Evolutionary conservation across 345 rosid species (phyloP), one percentile per base, ranked within the genome.

Genomic region (Dipteronia dyeriana): DNA sequence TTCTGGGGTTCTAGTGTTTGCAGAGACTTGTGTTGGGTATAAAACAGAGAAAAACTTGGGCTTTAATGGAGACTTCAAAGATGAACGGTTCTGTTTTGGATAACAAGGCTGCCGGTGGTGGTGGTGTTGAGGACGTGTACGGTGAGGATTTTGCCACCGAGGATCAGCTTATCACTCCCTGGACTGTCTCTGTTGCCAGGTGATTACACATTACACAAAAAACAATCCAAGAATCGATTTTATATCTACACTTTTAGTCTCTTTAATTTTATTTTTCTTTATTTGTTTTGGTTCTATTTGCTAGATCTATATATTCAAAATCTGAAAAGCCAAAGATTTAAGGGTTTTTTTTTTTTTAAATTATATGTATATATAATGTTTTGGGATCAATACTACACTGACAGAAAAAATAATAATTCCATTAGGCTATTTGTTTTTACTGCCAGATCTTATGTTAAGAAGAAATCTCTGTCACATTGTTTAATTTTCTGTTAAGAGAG

Each of bases 131-230:
- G 82, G 95, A 92, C 56, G 88, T 87, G 43, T 90, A 86, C 66
- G 97, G 97, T 82, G 97, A 91, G 82, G 97, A 94, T 85, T 34
- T 70, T 72, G 94, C 98, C 87, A 85, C 92, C 9, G 86, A 87
- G 93, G 97, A 94, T 75, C 99, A 94, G 87, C 89, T 88, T 64
- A 75, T 91, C 67, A 96, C 99, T 12, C 99, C 99, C 31, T 94
- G 97, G 99, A 85, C 97, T 69, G 75, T 85, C 82, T 90, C 95
- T 22, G 90, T 92, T 80, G 95, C 98, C 78, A 92, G 98, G 99
- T 96, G 54, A 87, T 69, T 43, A 22, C 38, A 53, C 23, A 6
- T 26, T 17, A 56, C 25, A 5, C 14, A 9, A 41, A 41, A n/a
- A 43, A 31, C 75, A 76, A n/a, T 57, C 65, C 56, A 72, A 22